Conservation (phyloP, 1,284 basidiomycete genomes). For the Flammula alnicola region DNA sequence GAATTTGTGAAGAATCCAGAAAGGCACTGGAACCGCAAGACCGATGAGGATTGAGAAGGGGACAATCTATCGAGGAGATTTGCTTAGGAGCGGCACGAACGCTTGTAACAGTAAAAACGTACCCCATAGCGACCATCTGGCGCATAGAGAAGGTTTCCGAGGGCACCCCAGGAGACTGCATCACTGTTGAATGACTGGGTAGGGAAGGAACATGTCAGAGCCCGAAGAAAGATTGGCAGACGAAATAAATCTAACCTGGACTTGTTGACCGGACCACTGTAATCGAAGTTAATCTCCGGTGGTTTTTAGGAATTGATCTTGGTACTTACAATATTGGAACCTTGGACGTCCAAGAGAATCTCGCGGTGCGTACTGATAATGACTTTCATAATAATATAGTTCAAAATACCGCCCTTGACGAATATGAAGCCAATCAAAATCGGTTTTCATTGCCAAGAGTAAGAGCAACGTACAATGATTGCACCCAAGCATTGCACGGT, state of each 20-base stretch:
- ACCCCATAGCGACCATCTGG: slow-evolving; percentile 50
- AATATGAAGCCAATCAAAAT: neutral
- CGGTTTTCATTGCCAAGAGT: neutral
- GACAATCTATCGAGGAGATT: slow-evolving; percentile 40
- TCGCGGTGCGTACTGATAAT: slow-evolving; percentile 49
- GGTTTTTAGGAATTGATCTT: neutral
- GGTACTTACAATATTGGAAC: slow-evolving; percentile 41
- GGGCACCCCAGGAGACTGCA: slow-evolving; percentile 64
- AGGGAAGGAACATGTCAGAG: neutral
- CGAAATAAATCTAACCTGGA: slow-evolving; percentile 45
- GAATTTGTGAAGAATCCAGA: slow-evolving; percentile 53
- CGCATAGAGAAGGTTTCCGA: slow-evolving; percentile 56
- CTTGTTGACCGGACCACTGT: slow-evolving; percentile 57
- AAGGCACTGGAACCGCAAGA: slow-evolving; percentile 55
- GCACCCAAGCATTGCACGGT: slow-evolving; percentile 59
- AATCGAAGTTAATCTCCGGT: slow-evolving; percentile 11
- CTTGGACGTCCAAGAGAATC: slow-evolving; percentile 45
- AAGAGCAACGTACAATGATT: slow-evolving; percentile 44
- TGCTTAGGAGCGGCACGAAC: slow-evolving; percentile 12
- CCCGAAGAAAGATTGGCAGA: neutral
- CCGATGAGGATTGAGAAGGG: slow-evolving; percentile 59
- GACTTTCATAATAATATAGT: slow-evolving; percentile 54
- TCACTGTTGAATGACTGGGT: slow-evolving; percentile 44
- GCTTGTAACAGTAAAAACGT: slow-evolving; percentile 11
- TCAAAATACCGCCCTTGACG: slow-evolving; percentile 38